A percentile compares a stretch with the other conserved stretches of the same genome.
phyloP scores from a whole-genome alignment of 1,284 basidiomycete genomes.

The Rhizopogon hawkerae region DNA sequence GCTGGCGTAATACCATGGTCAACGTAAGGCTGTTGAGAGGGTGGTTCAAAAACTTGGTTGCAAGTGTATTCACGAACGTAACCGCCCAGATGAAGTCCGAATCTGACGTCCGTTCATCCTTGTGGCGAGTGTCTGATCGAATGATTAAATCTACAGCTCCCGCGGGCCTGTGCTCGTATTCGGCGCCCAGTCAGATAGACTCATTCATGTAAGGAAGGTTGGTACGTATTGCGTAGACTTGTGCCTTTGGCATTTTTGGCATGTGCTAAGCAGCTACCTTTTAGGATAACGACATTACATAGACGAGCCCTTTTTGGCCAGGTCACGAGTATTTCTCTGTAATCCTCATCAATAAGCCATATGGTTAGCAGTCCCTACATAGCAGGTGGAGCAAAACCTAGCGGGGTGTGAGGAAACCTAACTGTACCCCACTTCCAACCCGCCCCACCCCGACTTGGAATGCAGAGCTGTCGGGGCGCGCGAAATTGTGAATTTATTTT shows the following conservation, averaged over 20 bases:
- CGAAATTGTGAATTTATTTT: background rate
- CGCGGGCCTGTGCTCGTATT: constrained; percentile 1
- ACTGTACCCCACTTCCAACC: background rate
- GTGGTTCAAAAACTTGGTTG: background rate
- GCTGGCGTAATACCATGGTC: background rate
- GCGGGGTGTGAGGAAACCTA: background rate
- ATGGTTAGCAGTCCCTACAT: background rate
- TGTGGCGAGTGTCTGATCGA: background rate
- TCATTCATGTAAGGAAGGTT: background rate
- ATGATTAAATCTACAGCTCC: background rate
- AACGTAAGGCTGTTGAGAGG: background rate
- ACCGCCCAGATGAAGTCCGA: background rate
- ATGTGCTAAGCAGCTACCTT: background rate
- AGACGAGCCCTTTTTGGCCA: background rate
- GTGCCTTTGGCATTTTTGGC: constrained; percentile 2
- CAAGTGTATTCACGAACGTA: background rate
- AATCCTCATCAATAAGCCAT: background rate
- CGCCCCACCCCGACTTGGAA: too few species aligned
- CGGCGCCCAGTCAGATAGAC: constrained; percentile 1
- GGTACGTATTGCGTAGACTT: background rate
- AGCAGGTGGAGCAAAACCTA: background rate
- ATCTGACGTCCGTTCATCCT: background rate
- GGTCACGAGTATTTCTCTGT: background rate
- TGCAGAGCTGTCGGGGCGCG: background rate
- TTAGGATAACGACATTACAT: background rate